Base-by-base conservation (phyloP, 2,329 filamentous ascomycete genomes). In the Ophiostoma pallidulum region DNA sequence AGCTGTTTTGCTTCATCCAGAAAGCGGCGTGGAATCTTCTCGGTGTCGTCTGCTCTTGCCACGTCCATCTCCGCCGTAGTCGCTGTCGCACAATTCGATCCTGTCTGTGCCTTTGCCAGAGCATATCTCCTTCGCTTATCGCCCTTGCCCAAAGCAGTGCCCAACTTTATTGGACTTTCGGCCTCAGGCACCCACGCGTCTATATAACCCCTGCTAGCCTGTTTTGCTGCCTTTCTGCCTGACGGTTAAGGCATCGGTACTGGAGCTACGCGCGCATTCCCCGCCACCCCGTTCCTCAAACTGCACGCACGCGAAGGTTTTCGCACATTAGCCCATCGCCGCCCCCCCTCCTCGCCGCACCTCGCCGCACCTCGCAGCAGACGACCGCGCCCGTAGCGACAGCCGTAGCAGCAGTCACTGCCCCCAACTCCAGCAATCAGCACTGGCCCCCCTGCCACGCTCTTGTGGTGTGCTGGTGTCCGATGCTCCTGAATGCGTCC, bases 221-320 rank as follows among this genome's bases (percentile, higher is more conserved):
- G 1, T 4, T 19, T 51, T 49, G 28, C 7, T 50, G 37, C 41
- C 35, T 53, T 41, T 10, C n/a, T 32, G 56, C 56, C 55, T 56
- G 3, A 47, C 7, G 16, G 9, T 1, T 40, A 7, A 56, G 52
- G 51, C 43, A 39, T 2, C 55, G 49, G 57, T 57, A 53, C 50
- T 31, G 49, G 29, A 58, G 49, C 47, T 59, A 59, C 57, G 57
- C 57, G 20, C 7, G 12, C 0, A 16, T 1, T 39, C 51, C 12
- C 46, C 41, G 19, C 39, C 43, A 19, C 28, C 36, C 48, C 53
- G 43, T 52, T 47, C 54, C 46, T 33, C 9, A 50, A 55, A 48
- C 53, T 55, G 43, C 54, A 49, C 54, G 32, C 28, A 33, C 32
- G 35, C 22, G n/a, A 38, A 26, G 39, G 42, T 47, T 50, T 49